These are phyloP conservation scores for Brassica carinata DNA, from an alignment of 345 rosid species.

Conservation along the genomic window DNA sequence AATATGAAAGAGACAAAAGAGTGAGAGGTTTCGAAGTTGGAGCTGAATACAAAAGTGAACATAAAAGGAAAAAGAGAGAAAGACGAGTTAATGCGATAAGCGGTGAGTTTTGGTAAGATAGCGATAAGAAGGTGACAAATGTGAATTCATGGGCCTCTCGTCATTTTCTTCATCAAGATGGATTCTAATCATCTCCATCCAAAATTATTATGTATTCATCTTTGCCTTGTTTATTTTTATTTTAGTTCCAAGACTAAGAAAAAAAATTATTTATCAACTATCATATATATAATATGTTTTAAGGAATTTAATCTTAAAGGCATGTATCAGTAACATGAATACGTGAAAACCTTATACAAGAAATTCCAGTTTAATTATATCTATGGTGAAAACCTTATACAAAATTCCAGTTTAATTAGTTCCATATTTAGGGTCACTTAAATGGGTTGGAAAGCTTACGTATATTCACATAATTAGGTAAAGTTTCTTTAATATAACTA, in stretches of 20 bases:
- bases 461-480: neutral
- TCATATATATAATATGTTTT: neutral
- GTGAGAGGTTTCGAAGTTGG: constrained; percentile 9
- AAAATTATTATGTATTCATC: neutral
- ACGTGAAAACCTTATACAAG: neutral
- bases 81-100: constrained; percentile 28
- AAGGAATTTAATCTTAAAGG: neutral
- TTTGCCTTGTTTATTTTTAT: neutral
- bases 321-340: neutral
- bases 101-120: constrained; percentile 42
- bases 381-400: too few species aligned
- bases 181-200: constrained; percentile 3
- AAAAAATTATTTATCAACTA: neutral
- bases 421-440: neutral
- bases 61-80: constrained; percentile 7
- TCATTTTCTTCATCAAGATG: constrained; percentile 25
- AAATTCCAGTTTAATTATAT: neutral
- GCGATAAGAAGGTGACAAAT: constrained; percentile 35
- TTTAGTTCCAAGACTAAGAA: neutral
- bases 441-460: neutral
- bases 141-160: constrained; percentile 12
- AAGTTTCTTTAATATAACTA: neutral
- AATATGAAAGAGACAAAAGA: constrained; percentile 27
- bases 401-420: neutral
- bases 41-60: constrained; percentile 4